Evolutionary conservation across 176 grass and related monocot species (phyloP).

Genomic region (Eleusine coracana): DNA sequence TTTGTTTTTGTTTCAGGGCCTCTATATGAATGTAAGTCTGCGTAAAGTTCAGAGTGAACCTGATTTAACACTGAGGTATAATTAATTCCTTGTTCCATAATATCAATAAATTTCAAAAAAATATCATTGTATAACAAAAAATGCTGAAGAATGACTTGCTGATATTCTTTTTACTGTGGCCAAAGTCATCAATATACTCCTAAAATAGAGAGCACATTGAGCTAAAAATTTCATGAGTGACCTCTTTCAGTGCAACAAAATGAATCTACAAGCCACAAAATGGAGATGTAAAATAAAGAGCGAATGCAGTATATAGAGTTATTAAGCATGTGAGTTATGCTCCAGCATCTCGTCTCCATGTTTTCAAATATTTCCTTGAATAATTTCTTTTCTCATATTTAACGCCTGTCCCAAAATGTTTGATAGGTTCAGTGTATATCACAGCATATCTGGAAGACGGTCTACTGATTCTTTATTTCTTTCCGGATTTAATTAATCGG

Average conservation of each 20-base stretch:
- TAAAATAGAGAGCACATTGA: background rate
- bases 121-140: background rate
- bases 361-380: background rate
- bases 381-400: background rate
- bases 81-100: background rate
- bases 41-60: conserved; percentile 61
- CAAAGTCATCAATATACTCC: background rate
- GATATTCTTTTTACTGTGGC: background rate
- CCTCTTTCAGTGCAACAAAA: background rate
- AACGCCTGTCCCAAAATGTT: background rate
- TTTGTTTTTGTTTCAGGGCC: conserved; percentile 47
- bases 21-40: conserved; percentile 75
- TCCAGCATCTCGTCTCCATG: background rate
- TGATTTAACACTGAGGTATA: conserved; percentile 60
- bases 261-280: background rate
- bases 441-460: background rate
- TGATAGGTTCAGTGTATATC: background rate
- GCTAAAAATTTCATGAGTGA: background rate
- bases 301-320: background rate
- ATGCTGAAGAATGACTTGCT: background rate
- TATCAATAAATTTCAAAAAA: background rate
- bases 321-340: conserved; percentile 10
- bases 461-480: background rate
- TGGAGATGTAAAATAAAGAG: background rate
- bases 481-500: background rate